These are phyloP conservation scores for Cardamine chenopodiifolia DNA, from an alignment of 345 rosid genomes.

Conservation along the genomic window DNA sequence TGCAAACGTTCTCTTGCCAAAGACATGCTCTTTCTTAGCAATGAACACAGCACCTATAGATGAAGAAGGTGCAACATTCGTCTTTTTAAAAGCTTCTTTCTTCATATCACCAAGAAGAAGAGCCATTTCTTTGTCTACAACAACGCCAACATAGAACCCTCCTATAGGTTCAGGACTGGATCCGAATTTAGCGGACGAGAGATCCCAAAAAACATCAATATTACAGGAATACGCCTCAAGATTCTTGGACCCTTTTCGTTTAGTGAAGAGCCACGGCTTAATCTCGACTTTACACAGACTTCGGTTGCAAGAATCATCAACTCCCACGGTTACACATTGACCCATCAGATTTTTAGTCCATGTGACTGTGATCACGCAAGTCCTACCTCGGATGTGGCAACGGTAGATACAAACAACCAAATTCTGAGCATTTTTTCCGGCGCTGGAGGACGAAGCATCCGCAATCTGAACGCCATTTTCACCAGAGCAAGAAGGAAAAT, in stretches of 20 bases:
- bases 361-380: slow-evolving; percentile 70
- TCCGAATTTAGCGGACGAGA: slow-evolving; percentile 80
- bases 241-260: slow-evolving; percentile 87
- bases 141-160: slow-evolving; percentile 79
- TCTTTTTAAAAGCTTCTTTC: slow-evolving; percentile 85
- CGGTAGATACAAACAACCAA: slow-evolving; percentile 76
- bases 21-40: slow-evolving; percentile 80
- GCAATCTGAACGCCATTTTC: slow-evolving; percentile 90
- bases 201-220: slow-evolving; percentile 84
- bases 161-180: slow-evolving; percentile 85
- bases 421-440: slow-evolving; percentile 68
- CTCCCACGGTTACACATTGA: slow-evolving; percentile 72
- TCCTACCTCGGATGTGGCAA: slow-evolving; percentile 64
- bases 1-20: slow-evolving; percentile 68
- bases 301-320: slow-evolving; percentile 74
- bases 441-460: slow-evolving; percentile 71
- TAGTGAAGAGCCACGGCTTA: slow-evolving; percentile 92
- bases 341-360: slow-evolving; percentile 97
- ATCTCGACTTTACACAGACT: slow-evolving; percentile 90
- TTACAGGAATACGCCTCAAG: slow-evolving; percentile 70
- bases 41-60: slow-evolving; percentile 56
- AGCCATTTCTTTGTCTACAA: slow-evolving; percentile 72
- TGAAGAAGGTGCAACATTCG: slow-evolving; percentile 46
- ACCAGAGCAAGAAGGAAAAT: slow-evolving; percentile 95
- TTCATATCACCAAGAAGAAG: slow-evolving; percentile 90